Evolutionary conservation across 139 green algal species (phyloP).

Genomic region (Limnomonas spitsbergensis): DNA sequence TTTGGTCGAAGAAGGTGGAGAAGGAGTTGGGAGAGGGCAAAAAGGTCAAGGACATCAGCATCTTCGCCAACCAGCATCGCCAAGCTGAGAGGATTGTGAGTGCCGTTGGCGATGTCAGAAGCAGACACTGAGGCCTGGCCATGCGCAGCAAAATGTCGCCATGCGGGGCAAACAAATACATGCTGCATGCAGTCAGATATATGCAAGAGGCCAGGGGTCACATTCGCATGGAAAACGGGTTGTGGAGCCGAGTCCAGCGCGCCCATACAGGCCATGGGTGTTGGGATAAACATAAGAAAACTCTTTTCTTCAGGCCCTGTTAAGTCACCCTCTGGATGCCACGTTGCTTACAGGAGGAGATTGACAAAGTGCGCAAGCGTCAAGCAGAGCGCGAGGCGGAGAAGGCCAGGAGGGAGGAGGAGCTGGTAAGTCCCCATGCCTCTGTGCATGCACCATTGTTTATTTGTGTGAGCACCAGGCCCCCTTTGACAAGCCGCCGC

Average conservation of each 20-base stretch:
- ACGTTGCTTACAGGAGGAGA: constrained; percentile 71
- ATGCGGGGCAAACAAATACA: too few relatives aligned
- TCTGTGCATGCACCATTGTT: neutral
- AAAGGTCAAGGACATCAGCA: constrained; percentile 47
- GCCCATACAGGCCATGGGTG: too few relatives aligned
- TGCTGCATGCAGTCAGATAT: too few relatives aligned
- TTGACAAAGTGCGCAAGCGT: constrained; percentile 88
- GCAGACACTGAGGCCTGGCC: neutral
- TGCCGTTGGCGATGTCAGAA: neutral
- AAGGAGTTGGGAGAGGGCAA: constrained; percentile 68
- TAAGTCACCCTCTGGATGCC: too few relatives aligned
- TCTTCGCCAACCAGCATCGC: constrained; percentile 45
- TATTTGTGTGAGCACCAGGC: too few relatives aligned
- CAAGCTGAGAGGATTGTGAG: constrained; percentile 79
- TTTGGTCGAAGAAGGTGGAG: constrained; percentile 95
- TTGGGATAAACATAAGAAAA: too few relatives aligned
- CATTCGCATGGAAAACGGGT: too few relatives aligned
- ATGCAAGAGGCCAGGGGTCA: too few relatives aligned
- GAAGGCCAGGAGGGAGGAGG: constrained; percentile 75
- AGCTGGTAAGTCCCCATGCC: constrained; percentile 60
- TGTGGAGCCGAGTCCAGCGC: too few relatives aligned
- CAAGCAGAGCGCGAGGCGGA: constrained; percentile 79
- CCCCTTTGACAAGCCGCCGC: too few relatives aligned
- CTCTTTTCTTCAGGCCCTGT: too few relatives aligned
- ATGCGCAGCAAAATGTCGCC: too few relatives aligned